A percentile compares a stretch with the other conserved stretches of the same genome.
Evolutionary conservation across 768 basidiomycete genomes (phyloP).

Genomic region (Rhodosporidiobolus sp.): DNA sequence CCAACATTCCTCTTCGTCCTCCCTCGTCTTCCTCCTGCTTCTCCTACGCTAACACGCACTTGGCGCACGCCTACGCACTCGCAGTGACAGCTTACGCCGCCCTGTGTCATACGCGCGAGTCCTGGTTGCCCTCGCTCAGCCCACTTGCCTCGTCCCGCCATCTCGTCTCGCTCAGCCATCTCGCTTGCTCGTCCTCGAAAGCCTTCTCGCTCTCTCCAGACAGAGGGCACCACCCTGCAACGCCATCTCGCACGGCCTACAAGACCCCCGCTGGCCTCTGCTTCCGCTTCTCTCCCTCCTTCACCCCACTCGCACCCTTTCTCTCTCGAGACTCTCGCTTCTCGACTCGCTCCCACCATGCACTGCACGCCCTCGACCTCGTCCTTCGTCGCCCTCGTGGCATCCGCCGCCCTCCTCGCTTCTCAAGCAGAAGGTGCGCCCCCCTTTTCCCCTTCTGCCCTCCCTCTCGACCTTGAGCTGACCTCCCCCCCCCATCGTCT

Average conservation of each 20-base stretch:
- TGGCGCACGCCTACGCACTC: too few relatives aligned
- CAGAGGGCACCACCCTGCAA: background rate
- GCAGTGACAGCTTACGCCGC: too few relatives aligned
- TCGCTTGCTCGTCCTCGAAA: too few relatives aligned
- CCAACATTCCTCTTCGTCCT: too few relatives aligned
- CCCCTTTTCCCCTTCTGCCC: background rate
- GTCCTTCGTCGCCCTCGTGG: conserved; percentile 22
- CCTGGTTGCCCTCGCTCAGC: too few relatives aligned
- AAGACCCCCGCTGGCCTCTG: background rate
- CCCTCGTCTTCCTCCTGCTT: too few relatives aligned
- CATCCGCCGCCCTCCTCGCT: conserved; percentile 10
- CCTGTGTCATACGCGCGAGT: too few relatives aligned
- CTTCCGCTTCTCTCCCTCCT: conserved; percentile 5
- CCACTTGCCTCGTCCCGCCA: too few relatives aligned
- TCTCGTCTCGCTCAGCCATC: conserved; percentile 1
- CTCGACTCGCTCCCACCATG: background rate
- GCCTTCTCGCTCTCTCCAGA: too few relatives aligned
- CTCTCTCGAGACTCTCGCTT: background rate
- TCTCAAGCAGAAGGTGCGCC: conserved; percentile 9
- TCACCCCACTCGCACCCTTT: background rate
- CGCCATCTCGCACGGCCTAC: background rate
- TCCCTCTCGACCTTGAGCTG: background rate
- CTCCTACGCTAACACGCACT: too few relatives aligned
- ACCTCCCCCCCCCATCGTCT: background rate
- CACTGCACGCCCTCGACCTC: conserved; percentile 16